Base-by-base conservation (phyloP, 2,329 filamentous ascomycete genomes). In the Apiospora hydei region DNA sequence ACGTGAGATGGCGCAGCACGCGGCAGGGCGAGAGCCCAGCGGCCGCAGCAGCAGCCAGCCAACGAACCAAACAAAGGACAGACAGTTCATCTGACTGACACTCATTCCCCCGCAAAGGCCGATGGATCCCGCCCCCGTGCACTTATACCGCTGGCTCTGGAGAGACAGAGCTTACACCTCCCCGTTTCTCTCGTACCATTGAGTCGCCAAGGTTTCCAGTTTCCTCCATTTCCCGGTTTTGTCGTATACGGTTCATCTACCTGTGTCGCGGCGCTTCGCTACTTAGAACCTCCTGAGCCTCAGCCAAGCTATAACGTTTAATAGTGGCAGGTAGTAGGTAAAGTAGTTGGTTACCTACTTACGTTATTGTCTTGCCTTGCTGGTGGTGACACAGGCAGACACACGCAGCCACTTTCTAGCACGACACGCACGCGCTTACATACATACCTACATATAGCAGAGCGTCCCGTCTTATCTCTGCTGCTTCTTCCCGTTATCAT, bases 121-220 rank as follows among this genome's bases (percentile, higher is more conserved):
- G 34, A 41, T 64, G 57, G 30, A 41, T 64, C 4, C 34, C 57
- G 30, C 49, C 34, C 34, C 34, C 34, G 34, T 64, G 18, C 34
- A 64, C 34, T 41, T 64, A 64, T 64, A 64, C 57, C 34, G 57
- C 57, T 64, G 34, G 34, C 34, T 30, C 26, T 30, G 26, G 34
- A 38, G 34, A 38, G 26, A 30, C 2, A 41, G 38, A 41, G 30
- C 18, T 41, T 38, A 41, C 57, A 41, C 26, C 26, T 30, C 26
- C 26, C 34, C 7, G 5, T 38, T 8, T 38, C 34, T 64, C 34
- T 13, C 53, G 30, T 61, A n/a, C 30, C 34, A 38, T 38, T 8
- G 34, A 38, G 57, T 11, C 18, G 13, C 2, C 57, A 41, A 38
- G 5, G 21, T 21, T 64, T 64, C 34, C 57, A 38, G 41, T 64